Percentiles rank a stretch among this genome's conserved stretches.
Conservation (phyloP, 352 stramenopile species). For the Elongisporangium anandrum region DNA sequence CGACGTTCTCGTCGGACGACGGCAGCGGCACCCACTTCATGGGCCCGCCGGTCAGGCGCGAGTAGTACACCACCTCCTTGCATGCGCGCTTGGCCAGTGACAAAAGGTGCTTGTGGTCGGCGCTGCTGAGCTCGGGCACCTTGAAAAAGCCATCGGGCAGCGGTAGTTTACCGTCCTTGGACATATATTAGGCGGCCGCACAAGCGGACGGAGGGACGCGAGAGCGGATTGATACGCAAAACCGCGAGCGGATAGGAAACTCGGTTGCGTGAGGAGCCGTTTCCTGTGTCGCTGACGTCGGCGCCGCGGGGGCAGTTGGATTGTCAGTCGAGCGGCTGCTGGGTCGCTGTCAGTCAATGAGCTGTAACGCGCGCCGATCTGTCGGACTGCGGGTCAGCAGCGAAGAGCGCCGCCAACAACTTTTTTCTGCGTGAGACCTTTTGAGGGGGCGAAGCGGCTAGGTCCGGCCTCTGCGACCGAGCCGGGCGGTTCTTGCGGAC, state of each 20-base stretch:
- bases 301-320: neutral
- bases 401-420: neutral
- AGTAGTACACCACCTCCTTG: slow-evolving; percentile 86
- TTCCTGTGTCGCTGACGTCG: neutral
- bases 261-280: neutral
- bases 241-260: neutral
- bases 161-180: slow-evolving; percentile 33
- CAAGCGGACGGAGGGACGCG: neutral
- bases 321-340: neutral
- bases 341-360: neutral
- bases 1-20: slow-evolving; percentile 53
- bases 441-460: neutral
- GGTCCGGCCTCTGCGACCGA: neutral
- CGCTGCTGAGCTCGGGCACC: slow-evolving; percentile 45
- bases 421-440: neutral
- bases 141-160: slow-evolving; percentile 70
- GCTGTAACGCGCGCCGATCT: neutral
- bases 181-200: neutral
- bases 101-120: slow-evolving; percentile 66
- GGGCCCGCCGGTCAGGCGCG: slow-evolving; percentile 50
- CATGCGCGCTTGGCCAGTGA: slow-evolving; percentile 71
- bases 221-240: neutral
- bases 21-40: slow-evolving; percentile 79
- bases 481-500: neutral
- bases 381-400: neutral